These are phyloP conservation scores for Podospora pseudocomata DNA, from an alignment of 495 filamentous ascomycete species.

Conservation along the genomic window DNA sequence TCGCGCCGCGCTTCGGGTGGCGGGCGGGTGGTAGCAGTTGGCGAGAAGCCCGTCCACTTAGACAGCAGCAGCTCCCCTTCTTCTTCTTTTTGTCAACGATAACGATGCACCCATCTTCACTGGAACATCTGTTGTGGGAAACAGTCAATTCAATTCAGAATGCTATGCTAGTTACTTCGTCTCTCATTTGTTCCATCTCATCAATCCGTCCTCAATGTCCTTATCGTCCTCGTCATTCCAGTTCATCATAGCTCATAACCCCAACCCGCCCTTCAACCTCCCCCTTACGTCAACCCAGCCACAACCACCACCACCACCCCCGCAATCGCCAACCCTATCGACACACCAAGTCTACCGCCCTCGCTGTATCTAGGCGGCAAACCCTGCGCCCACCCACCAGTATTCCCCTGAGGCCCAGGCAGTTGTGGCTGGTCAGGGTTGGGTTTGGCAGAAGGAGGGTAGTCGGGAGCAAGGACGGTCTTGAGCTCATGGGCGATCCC, in stretches of 20 bases:
- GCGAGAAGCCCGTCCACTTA: not conserved
- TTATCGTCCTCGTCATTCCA: not conserved
- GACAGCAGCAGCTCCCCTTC: not conserved
- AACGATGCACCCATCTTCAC: too few relatives aligned
- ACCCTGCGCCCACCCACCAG: not conserved
- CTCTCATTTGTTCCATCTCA: not conserved
- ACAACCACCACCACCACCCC: not conserved
- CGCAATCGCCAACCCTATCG: not conserved
- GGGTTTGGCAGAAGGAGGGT: not conserved
- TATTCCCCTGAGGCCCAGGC: not conserved
- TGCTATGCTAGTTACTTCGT: not conserved
- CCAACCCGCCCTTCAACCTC: not conserved
- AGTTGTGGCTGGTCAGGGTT: not conserved
- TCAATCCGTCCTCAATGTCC: not conserved
- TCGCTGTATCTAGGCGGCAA: not conserved
- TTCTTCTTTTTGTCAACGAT: not conserved
- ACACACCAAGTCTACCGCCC: not conserved
- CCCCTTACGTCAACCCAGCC: not conserved
- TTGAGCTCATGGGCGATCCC: not conserved
- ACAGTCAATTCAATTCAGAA: not conserved
- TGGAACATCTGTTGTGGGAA: not conserved
- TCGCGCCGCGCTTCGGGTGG: not conserved
- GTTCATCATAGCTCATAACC: not conserved
- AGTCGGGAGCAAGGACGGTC: not conserved
- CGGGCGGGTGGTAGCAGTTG: not conserved